Conservation (phyloP, 768 basidiomycete genomes). For the Lepiota venenata region DNA sequence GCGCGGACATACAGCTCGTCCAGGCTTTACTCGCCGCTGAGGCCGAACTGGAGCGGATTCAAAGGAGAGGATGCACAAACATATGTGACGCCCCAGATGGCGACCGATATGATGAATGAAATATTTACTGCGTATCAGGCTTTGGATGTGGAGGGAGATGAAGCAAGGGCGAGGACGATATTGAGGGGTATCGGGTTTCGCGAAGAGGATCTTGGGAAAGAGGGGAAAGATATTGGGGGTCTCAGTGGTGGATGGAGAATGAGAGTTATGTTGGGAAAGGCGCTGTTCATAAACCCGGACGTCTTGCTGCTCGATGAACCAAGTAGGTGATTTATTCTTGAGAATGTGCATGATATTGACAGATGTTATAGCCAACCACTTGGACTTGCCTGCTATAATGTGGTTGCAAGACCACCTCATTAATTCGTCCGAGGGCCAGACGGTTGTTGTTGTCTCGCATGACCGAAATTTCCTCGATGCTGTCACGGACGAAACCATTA, state of each 20-base stretch:
- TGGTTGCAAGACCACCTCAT: constrained; percentile 53
- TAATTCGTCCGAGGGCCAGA: constrained; percentile 33
- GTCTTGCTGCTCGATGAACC: constrained; percentile 60
- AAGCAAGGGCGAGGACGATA: constrained; percentile 47
- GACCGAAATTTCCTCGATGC: constrained; percentile 60
- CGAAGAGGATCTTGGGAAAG: constrained; percentile 25
- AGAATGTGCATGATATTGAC: not conserved
- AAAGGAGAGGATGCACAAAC: constrained; percentile 23
- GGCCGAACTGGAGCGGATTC: constrained; percentile 29
- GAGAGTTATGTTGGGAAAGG: constrained; percentile 54
- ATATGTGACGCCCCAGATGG: constrained; percentile 26
- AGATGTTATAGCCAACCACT: constrained; percentile 34
- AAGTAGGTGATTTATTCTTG: constrained; percentile 18
- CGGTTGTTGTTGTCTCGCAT: constrained; percentile 63
- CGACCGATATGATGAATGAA: constrained; percentile 20
- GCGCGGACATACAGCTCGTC: constrained; percentile 53
- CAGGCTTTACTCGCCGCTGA: constrained; percentile 47
- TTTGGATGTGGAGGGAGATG: constrained; percentile 37
- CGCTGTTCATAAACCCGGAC: constrained; percentile 53
- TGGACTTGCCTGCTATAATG: constrained; percentile 50
- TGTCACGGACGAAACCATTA: constrained; percentile 58
- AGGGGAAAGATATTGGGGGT: constrained; percentile 34
- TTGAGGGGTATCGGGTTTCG: constrained; percentile 60
- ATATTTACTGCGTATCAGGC: constrained; percentile 25
- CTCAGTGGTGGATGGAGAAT: constrained; percentile 69